Evolutionary conservation across 2,329 filamentous ascomycete genomes (phyloP).

Genomic region (Talaromyces marneffei): DNA sequence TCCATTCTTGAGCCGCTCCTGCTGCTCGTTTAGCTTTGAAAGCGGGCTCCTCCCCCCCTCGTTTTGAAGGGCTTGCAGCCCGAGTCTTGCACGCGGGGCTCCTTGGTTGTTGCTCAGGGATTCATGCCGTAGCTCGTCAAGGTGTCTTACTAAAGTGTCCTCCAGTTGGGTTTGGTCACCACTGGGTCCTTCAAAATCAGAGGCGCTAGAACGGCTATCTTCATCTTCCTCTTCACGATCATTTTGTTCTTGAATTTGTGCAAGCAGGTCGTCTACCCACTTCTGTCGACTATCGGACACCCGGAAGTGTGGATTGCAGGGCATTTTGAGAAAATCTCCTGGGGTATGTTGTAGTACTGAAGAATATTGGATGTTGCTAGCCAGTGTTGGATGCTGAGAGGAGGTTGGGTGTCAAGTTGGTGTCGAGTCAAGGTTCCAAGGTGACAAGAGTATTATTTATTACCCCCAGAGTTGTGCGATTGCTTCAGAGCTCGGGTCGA

Average conservation of each 20-base stretch:
- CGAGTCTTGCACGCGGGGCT: too few species aligned
- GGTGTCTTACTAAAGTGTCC: background rate
- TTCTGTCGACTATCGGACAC: background rate
- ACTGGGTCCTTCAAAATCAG: background rate
- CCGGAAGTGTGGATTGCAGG: too few species aligned
- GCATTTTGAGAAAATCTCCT: background rate
- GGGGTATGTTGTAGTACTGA: background rate
- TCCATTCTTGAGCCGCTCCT: too few species aligned
- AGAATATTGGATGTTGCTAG: background rate
- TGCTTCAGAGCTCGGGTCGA: background rate
- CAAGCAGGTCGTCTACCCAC: background rate
- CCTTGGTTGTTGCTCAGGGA: too few species aligned
- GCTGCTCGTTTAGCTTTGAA: too few species aligned
- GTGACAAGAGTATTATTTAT: background rate
- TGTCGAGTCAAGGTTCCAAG: background rate
- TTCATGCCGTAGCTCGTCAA: too few species aligned
- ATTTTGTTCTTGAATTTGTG: background rate
- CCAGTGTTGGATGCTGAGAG: background rate
- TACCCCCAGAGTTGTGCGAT: background rate
- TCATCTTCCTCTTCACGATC: too few species aligned
- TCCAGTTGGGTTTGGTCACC: background rate
- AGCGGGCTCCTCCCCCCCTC: too few species aligned
- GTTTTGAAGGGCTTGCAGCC: too few species aligned
- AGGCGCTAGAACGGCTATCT: background rate
- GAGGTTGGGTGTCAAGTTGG: background rate